phyloP scores from a whole-genome alignment of 2,329 filamentous ascomycete genomes.

The Shiraia bambusicola region DNA sequence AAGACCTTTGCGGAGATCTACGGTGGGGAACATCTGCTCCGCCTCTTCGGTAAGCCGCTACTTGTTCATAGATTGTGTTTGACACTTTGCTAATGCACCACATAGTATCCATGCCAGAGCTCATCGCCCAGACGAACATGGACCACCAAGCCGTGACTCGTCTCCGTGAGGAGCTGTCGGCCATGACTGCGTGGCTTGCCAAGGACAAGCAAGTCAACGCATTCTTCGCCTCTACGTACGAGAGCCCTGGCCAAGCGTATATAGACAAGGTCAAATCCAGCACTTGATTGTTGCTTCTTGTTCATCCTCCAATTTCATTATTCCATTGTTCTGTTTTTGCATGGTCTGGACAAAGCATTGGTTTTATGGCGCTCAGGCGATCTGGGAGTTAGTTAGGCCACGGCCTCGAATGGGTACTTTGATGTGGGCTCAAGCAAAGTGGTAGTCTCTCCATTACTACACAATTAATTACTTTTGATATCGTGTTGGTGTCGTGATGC shows the following conservation, averaged over 20 bases:
- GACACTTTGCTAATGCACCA: not conserved
- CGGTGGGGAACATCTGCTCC: slow-evolving; percentile 86
- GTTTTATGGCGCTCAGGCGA: slow-evolving; percentile 17
- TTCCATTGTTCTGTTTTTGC: slow-evolving; percentile 18
- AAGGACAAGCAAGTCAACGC: slow-evolving; percentile 64
- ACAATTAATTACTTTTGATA: slow-evolving; percentile 2
- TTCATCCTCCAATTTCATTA: slow-evolving; percentile 1
- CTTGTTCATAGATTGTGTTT: not conserved
- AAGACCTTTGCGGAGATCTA: slow-evolving; percentile 81
- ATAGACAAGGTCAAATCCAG: slow-evolving; percentile 62
- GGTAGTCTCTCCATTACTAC: slow-evolving; percentile 4
- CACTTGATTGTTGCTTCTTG: slow-evolving; percentile 13
- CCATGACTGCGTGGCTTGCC: slow-evolving; percentile 82
- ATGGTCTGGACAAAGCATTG: slow-evolving; percentile 10
- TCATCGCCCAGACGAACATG: slow-evolving; percentile 98
- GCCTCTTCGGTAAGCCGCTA: slow-evolving; percentile 74
- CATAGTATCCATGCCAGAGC: slow-evolving; percentile 83
- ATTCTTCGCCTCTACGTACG: slow-evolving; percentile 79
- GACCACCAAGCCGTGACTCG: slow-evolving; percentile 86
- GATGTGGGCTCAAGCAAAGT: not conserved
- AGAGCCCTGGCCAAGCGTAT: slow-evolving; percentile 70
- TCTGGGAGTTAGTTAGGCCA: not conserved
- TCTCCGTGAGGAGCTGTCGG: slow-evolving; percentile 83
- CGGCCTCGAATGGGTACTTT: not conserved
- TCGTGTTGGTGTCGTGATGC: slow-evolving; percentile 5